A percentile compares a stretch with the other conserved stretches of the same genome.
These are phyloP conservation scores for Lactarius akahatsu DNA, from an alignment of 768 basidiomycete species.

Conservation along the genomic window DNA sequence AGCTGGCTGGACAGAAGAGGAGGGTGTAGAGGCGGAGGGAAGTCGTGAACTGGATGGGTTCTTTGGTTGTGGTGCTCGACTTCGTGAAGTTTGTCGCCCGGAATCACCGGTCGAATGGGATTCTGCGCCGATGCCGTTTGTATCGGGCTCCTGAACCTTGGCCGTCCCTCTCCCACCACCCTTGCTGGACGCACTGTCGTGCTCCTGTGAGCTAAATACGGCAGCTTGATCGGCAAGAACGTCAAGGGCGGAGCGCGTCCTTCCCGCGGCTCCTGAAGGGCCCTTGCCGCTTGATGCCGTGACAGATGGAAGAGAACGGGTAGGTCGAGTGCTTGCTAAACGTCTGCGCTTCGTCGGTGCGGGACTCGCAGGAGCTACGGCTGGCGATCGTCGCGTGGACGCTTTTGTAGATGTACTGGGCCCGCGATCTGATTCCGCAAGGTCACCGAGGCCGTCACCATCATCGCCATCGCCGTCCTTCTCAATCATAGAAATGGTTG, in stretches of 20 bases:
- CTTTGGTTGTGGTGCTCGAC: background rate
- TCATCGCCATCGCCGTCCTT: conserved; percentile 38
- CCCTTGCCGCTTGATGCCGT: conserved; percentile 5
- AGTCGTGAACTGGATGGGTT: background rate
- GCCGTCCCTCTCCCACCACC: conserved; percentile 26
- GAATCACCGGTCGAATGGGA: background rate
- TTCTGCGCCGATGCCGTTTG: background rate
- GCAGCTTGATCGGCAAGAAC: conserved; percentile 75
- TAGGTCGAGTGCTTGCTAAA: conserved; percentile 21
- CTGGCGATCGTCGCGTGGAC: conserved; percentile 34
- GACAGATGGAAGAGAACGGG: conserved; percentile 16
- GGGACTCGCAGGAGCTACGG: conserved; percentile 38
- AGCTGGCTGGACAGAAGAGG: conserved; percentile 1
- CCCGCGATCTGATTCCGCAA: conserved; percentile 28
- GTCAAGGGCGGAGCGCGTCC: conserved; percentile 49
- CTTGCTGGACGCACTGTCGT: conserved; percentile 21
- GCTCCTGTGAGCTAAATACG: conserved; percentile 40
- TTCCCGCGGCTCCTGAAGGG: conserved; percentile 11
- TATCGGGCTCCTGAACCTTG: conserved; percentile 18
- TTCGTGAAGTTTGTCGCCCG: conserved; percentile 3
- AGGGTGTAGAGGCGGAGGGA: background rate
- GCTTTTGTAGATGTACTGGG: conserved; percentile 16
- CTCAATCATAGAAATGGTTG: conserved; percentile 49
- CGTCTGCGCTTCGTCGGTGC: conserved; percentile 41
- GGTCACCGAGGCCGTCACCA: conserved; percentile 19